A percentile compares a stretch with the other conserved stretches of the same genome.
These are phyloP conservation scores for Metarhizium sp. DNA, from an alignment of 2,329 filamentous ascomycete genomes.

Conservation along the genomic window DNA sequence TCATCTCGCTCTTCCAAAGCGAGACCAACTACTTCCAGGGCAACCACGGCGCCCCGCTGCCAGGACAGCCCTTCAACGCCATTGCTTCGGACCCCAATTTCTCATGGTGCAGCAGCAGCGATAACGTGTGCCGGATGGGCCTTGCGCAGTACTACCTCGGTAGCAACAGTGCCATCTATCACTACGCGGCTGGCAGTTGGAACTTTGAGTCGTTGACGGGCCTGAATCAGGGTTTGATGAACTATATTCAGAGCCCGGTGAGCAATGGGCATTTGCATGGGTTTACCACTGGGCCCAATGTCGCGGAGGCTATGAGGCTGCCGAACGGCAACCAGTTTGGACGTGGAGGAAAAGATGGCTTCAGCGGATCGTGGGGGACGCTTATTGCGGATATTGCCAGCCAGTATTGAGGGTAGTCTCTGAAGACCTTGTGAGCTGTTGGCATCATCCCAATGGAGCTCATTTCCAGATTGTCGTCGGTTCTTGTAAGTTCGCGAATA, in stretches of 20 bases:
- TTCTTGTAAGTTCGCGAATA: too few relatives aligned
- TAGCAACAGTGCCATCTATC: constrained; percentile 8
- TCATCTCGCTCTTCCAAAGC: constrained; percentile 40
- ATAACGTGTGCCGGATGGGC: constrained; percentile 32
- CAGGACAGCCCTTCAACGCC: constrained; percentile 28
- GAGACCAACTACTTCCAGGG: constrained; percentile 37
- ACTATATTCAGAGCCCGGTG: constrained; percentile 9
- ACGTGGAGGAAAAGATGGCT: constrained; percentile 9
- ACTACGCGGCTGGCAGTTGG: constrained; percentile 10
- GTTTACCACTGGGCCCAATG: constrained; percentile 10
- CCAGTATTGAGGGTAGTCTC: constrained; percentile 1
- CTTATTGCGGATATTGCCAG: constrained; percentile 9
- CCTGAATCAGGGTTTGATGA: constrained; percentile 11
- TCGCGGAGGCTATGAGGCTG: constrained; percentile 7
- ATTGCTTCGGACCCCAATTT: constrained; percentile 28
- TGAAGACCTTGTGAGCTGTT: too few relatives aligned
- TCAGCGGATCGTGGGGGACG: constrained; percentile 10
- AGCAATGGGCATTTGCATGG: constrained; percentile 7
- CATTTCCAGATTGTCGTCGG: too few relatives aligned
- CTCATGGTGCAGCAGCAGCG: constrained; percentile 24
- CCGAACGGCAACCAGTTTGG: constrained; percentile 9
- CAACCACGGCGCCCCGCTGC: constrained; percentile 21
- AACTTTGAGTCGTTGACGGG: constrained; percentile 8
- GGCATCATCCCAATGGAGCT: too few relatives aligned
- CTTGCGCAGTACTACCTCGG: background rate